Percentiles rank a stretch among this genome's conserved stretches.
phyloP scores from a whole-genome alignment of 2,329 filamentous ascomycete species.

The Pyricularia grisea region DNA sequence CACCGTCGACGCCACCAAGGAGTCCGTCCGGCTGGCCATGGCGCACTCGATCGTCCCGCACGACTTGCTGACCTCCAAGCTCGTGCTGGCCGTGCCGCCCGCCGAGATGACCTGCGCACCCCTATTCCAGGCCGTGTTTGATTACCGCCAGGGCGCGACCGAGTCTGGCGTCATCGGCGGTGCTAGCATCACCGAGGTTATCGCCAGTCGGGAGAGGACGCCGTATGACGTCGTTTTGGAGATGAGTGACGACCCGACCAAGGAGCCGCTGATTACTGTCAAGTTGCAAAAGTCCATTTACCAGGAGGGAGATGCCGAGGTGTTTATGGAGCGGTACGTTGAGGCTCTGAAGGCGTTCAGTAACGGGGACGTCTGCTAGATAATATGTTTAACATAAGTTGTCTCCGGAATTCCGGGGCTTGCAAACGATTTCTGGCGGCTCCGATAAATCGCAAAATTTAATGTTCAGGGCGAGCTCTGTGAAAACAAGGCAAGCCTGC shows the following conservation, averaged over 20 bases:
- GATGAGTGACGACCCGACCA: slow-evolving; percentile 1
- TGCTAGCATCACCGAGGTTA: neutral
- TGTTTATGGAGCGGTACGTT: neutral
- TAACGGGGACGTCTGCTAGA: neutral
- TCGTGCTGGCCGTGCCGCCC: neutral
- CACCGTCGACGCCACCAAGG: neutral
- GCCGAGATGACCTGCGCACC: slow-evolving; percentile 1
- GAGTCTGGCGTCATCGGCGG: neutral
- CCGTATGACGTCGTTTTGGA: neutral
- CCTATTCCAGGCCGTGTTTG: neutral
- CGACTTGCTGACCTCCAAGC: neutral
- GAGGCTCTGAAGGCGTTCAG: neutral
- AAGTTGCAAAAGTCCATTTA: neutral
- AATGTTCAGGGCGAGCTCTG: too few relatives aligned
- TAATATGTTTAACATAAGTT: too few relatives aligned
- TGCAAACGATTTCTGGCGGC: too few relatives aligned
- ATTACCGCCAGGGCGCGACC: neutral
- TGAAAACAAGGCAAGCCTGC: too few relatives aligned
- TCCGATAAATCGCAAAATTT: too few relatives aligned
- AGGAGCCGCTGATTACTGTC: neutral
- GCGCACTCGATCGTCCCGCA: neutral
- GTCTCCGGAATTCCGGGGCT: too few relatives aligned
- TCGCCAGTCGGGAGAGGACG: neutral
- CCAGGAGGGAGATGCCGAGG: neutral
- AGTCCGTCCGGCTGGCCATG: slow-evolving; percentile 4